Evolutionary conservation across 2,329 filamentous ascomycete species (phyloP), one percentile per base, ranked within the genome.

Genomic region (Intubia oerlemansii): DNA sequence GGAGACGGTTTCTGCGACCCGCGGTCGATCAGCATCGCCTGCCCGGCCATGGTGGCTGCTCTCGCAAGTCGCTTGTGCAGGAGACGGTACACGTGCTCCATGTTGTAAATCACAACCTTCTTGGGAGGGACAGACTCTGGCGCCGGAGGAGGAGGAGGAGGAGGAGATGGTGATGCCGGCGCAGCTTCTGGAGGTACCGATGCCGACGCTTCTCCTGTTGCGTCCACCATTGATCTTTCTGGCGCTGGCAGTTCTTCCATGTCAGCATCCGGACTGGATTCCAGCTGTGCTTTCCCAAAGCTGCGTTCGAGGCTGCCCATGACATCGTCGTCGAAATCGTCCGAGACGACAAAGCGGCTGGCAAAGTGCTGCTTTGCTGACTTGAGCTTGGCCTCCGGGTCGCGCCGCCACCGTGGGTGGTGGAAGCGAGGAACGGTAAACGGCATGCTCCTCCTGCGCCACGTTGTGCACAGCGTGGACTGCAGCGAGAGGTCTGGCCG

Each of bases 251-350:
- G n/a, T n/a, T n/a, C n/a, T n/a, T n/a, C n/a, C n/a, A n/a, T n/a
- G 19, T 21, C 19, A 21, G 8, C 19, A 8, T 21, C 19, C 19
- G 19, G 19, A 21, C 19, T 8, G 8, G 8, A 21, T 21, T 21
- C 19, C 8, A 8, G 19, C 8, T 21, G 8, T 21, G 19, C 8
- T n/a, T 21, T n/a, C 8, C 19, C 19, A n/a, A 22, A 16, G 17
- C 2, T 8, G 12, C 7, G 5, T 14, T n/a, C n/a, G n/a, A 10
- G 9, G 8, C 12, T 5, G 12, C 8, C n/a, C 13, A 19, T 18
- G 7, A 8, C 7, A 17, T 23, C 10, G 13, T 51, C 33, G 44
- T 46, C 38, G 50, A 62, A 41, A 54, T 55, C 33, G 41, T 50
- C 44, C 43, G 51, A 28, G 42, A 55, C 24, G 43, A 36, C 30